Conservation (phyloP, 75 land plant genomes). For the Sequoia sempervirens region DNA sequence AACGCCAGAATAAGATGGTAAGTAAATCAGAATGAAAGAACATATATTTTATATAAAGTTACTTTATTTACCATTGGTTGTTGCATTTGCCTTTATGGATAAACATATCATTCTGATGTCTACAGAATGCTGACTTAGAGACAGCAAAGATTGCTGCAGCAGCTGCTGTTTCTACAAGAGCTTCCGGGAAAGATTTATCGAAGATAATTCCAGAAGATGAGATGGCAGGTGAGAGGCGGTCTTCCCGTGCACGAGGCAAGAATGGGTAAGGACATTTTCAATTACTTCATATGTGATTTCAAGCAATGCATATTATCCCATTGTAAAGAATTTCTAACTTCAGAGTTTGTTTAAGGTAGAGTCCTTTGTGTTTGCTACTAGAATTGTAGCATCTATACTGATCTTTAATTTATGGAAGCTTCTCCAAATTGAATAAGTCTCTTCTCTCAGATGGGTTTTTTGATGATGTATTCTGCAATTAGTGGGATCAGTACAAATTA, state of each 20-base stretch:
- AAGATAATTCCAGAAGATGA: constrained; percentile 15
- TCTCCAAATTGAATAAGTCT: background rate
- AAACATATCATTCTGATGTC: background rate
- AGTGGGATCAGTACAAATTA: background rate
- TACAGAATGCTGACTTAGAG: constrained; percentile 26
- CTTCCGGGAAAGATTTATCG: constrained; percentile 9
- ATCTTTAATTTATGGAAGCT: background rate
- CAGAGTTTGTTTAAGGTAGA: background rate
- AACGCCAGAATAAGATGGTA: constrained; percentile 53
- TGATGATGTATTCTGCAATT: background rate
- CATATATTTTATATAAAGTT: constrained; percentile 6
- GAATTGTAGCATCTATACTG: background rate
- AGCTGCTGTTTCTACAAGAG: background rate
- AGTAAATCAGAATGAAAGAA: background rate
- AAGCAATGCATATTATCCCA: background rate
- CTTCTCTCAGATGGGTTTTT: background rate
- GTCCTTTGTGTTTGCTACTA: background rate
- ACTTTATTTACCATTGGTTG: constrained; percentile 4
- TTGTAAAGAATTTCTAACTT: background rate
- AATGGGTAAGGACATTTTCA: constrained; percentile 19
- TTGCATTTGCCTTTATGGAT: background rate
- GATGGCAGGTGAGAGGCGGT: constrained; percentile 12
- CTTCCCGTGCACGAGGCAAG: constrained; percentile 10
- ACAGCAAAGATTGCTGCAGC: constrained; percentile 11
- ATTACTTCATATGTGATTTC: background rate